Conservation (phyloP, 306 rosid genomes). For the Cotoneaster glaucophyllus region DNA sequence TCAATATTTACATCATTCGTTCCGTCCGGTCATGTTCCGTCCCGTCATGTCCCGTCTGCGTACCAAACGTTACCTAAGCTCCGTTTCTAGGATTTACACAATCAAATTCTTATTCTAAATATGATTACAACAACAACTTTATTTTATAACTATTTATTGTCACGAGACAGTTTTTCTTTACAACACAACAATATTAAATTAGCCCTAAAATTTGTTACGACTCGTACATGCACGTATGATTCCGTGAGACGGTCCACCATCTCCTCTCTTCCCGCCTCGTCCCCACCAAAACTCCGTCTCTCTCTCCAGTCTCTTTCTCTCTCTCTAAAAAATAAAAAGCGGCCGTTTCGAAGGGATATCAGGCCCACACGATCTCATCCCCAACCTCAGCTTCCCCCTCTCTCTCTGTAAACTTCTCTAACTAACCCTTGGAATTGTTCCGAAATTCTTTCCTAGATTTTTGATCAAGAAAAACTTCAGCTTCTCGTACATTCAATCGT, state of each 20-base stretch:
- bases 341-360: conserved; percentile 17
- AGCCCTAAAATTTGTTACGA: not conserved
- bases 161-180: no score
- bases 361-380: conserved; percentile 42
- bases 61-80: no score
- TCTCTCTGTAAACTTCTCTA: not conserved
- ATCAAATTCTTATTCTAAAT: no score
- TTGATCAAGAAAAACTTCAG: not conserved
- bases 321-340: conserved; percentile 4
- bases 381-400: not conserved
- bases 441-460: not conserved
- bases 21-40: no score
- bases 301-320: not conserved
- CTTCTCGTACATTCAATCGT: not conserved
- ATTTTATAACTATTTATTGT: no score
- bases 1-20: no score
- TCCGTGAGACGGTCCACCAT: conserved; percentile 13
- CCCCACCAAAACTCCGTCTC: not conserved
- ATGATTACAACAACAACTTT: no score
- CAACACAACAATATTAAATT: no score
- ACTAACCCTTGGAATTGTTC: not conserved
- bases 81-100: no score
- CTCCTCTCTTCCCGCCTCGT: not conserved
- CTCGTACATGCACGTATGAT: conserved; percentile 26
- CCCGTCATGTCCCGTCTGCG: no score